Conservation (phyloP, 1,284 basidiomycete genomes). For the Ustanciosporium gigantosporum region DNA sequence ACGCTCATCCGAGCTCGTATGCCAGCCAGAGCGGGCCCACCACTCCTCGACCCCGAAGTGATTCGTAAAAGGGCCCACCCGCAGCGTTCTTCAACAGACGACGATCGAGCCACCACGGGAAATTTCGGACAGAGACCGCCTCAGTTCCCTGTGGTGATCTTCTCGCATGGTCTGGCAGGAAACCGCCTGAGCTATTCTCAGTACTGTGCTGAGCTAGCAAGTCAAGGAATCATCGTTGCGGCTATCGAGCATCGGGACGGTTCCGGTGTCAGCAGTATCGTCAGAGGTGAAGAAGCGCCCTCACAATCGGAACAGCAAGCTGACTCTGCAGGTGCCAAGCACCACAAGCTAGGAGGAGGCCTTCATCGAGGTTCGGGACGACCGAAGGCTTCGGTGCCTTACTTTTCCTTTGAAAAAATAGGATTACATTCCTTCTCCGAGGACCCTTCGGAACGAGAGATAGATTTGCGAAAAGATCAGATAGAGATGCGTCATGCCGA, state of each 20-base stretch:
- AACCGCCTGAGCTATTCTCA: conserved; percentile 53
- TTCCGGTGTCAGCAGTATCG: conserved; percentile 63
- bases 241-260: conserved; percentile 66
- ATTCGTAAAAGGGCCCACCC: conserved; percentile 6
- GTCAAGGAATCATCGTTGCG: conserved; percentile 60
- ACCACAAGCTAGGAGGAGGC: conserved; percentile 27
- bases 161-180: conserved; percentile 51
- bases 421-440: conserved; percentile 55
- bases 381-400: conserved; percentile 42
- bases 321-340: conserved; percentile 1
- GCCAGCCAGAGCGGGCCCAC: conserved; percentile 30
- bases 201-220: conserved; percentile 51
- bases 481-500: conserved; percentile 64
- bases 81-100: neutral
- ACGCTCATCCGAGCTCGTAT: conserved; percentile 24
- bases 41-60: conserved; percentile 37
- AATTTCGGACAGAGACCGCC: conserved; percentile 30
- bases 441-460: conserved; percentile 59
- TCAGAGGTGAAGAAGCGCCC: conserved; percentile 40
- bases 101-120: conserved; percentile 14
- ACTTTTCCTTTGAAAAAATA: conserved; percentile 60
- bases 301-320: conserved; percentile 1
- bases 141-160: conserved; percentile 49
- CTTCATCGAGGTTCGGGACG: neutral
- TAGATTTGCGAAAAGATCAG: conserved; percentile 63